phyloP scores from a whole-genome alignment of 805 yeast genomes.

The Lachancea sp. region DNA sequence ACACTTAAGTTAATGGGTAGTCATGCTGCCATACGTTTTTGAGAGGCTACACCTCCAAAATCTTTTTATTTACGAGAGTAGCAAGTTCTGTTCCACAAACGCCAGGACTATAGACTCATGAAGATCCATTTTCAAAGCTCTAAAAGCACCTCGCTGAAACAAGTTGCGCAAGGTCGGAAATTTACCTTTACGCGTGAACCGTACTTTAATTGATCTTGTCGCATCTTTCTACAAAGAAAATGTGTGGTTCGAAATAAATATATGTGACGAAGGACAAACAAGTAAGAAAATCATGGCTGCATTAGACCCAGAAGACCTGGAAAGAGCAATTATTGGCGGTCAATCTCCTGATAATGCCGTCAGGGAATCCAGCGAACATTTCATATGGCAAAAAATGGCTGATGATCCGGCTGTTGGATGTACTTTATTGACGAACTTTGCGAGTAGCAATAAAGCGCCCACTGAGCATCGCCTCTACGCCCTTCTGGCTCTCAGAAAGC shows the following conservation, averaged over 20 bases:
- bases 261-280: not conserved
- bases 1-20: too few relatives aligned
- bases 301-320: slow-evolving; percentile 9
- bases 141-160: too few relatives aligned
- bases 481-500: slow-evolving; percentile 56
- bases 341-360: slow-evolving; percentile 44
- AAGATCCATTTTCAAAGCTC: too few relatives aligned
- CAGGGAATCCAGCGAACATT: slow-evolving; percentile 49
- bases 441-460: slow-evolving; percentile 28
- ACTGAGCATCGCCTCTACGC: slow-evolving; percentile 52
- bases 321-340: slow-evolving; percentile 25
- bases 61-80: too few relatives aligned
- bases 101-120: too few relatives aligned
- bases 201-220: too few relatives aligned
- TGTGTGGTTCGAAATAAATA: not conserved
- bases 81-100: too few relatives aligned
- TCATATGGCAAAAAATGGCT: slow-evolving; percentile 38
- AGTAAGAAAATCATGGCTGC: not conserved
- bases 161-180: too few relatives aligned
- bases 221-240: too few relatives aligned
- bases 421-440: slow-evolving; percentile 38
- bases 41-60: too few relatives aligned
- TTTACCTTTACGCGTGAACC: too few relatives aligned
- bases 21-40: too few relatives aligned
- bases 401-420: slow-evolving; percentile 46